Percentiles rank a stretch among this genome's conserved stretches.
Evolutionary conservation across 179 eudicot genomes (phyloP).

Genomic region (Beta corolliflora): DNA sequence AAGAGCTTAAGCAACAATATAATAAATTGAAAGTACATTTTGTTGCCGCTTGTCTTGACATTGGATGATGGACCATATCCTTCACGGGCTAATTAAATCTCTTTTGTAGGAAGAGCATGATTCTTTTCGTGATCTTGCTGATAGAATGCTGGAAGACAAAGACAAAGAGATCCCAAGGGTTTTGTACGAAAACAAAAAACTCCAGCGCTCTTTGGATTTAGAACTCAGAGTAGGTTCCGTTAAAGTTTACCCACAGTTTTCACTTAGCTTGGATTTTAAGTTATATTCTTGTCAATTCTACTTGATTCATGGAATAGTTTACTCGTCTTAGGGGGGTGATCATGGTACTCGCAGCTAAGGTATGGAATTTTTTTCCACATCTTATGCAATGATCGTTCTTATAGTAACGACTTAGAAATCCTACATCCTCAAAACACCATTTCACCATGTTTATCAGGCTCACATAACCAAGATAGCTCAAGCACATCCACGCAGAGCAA

Average conservation of each 20-base stretch:
- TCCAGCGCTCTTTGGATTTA: conserved; percentile 58
- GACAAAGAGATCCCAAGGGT: conserved; percentile 92
- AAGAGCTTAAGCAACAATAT: conserved; percentile 54
- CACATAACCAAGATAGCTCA: conserved; percentile 61
- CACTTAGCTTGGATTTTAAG: background rate
- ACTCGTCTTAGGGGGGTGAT: conserved; percentile 53
- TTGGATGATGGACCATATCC: conserved; percentile 15
- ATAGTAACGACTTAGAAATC: background rate
- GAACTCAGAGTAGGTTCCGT: conserved; percentile 46
- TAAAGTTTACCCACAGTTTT: conserved; percentile 10
- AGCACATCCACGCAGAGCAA: conserved; percentile 81
- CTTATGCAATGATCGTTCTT: background rate
- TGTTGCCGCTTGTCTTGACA: conserved; percentile 19
- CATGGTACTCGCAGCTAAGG: conserved; percentile 57
- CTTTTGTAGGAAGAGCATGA: conserved; percentile 86
- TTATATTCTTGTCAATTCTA: background rate
- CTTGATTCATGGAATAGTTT: conserved; percentile 15
- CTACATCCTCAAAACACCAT: background rate
- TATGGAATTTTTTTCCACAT: conserved; percentile 28
- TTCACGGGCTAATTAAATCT: conserved; percentile 22
- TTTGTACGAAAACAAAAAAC: conserved; percentile 62
- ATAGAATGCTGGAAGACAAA: conserved; percentile 91
- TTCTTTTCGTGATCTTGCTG: conserved; percentile 91
- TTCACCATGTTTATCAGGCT: conserved; percentile 40
- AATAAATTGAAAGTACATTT: conserved; percentile 80